phyloP scores from a whole-genome alignment of 2,329 filamentous ascomycete species.

The Monosporascus sp. region DNA sequence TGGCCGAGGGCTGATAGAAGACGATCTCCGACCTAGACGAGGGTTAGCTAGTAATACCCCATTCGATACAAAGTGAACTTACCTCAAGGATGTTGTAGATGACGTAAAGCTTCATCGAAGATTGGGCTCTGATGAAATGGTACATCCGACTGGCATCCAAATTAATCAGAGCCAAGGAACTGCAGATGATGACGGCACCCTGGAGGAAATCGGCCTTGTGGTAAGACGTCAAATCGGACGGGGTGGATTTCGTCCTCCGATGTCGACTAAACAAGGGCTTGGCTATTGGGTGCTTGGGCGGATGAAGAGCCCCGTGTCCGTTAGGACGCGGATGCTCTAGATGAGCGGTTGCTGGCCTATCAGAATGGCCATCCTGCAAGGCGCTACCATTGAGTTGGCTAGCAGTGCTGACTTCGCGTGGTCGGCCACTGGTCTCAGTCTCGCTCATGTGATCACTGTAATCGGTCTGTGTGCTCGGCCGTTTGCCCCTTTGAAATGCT shows the following conservation, averaged over 20 bases:
- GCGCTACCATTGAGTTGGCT: slow-evolving; percentile 11
- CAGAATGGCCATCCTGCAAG: slow-evolving; percentile 16
- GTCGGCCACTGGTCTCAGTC: slow-evolving; percentile 34
- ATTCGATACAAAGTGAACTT: slow-evolving; percentile 9
- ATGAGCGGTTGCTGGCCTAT: slow-evolving; percentile 8
- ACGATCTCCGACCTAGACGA: slow-evolving; percentile 66
- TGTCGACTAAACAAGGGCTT: slow-evolving; percentile 46
- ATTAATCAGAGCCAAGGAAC: slow-evolving; percentile 78
- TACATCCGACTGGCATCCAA: slow-evolving; percentile 98
- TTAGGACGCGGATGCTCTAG: slow-evolving; percentile 17
- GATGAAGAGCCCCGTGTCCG: slow-evolving; percentile 21
- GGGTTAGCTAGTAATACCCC: not conserved
- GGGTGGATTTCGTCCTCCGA: slow-evolving; percentile 73
- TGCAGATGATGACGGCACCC: slow-evolving; percentile 80
- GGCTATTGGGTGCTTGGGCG: slow-evolving; percentile 28
- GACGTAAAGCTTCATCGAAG: slow-evolving; percentile 96
- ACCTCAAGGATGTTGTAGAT: slow-evolving; percentile 96
- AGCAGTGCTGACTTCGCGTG: slow-evolving; percentile 12
- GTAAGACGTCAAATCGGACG: slow-evolving; percentile 77
- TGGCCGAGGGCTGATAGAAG: slow-evolving; percentile 88
- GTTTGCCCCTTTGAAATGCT: slow-evolving; percentile 40
- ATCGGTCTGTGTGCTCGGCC: slow-evolving; percentile 19
- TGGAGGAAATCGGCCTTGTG: slow-evolving; percentile 96
- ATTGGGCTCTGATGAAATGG: slow-evolving; percentile 92
- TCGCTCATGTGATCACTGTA: slow-evolving; percentile 26